phyloP scores from a whole-genome alignment of 371 early-diverging fungal genomes.

The Umbelopsis sp. region DNA sequence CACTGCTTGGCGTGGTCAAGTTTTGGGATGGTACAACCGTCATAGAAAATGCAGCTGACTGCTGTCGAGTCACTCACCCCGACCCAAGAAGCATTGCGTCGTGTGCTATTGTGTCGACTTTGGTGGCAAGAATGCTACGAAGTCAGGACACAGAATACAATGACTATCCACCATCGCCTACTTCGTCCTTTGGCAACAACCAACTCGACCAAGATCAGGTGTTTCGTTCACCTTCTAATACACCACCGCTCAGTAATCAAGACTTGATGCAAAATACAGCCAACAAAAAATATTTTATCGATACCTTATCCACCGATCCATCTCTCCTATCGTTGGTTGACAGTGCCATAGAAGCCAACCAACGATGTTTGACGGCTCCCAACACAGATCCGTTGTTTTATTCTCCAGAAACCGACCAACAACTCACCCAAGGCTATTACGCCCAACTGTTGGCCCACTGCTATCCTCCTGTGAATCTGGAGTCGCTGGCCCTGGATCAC shows the following conservation, averaged over 20 bases:
- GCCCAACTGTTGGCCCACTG: slow-evolving; percentile 46
- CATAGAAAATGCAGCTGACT: slow-evolving; percentile 59
- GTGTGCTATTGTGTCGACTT: slow-evolving; percentile 56
- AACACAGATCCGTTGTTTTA: slow-evolving; percentile 46
- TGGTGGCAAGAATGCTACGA: slow-evolving; percentile 59
- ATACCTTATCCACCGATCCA: slow-evolving; percentile 38
- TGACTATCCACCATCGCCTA: slow-evolving; percentile 26
- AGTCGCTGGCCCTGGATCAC: slow-evolving; percentile 48
- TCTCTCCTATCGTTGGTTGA: slow-evolving; percentile 43
- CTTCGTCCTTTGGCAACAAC: slow-evolving; percentile 10
- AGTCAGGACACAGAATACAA: slow-evolving; percentile 46
- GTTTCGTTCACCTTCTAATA: slow-evolving; percentile 11
- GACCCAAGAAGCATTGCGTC: slow-evolving; percentile 69
- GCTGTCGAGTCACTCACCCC: slow-evolving; percentile 68
- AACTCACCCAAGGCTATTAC: slow-evolving; percentile 35
- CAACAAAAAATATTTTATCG: slow-evolving; percentile 26
- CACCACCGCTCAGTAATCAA: slow-evolving; percentile 22
- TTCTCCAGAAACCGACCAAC: slow-evolving; percentile 45
- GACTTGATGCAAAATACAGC: not conserved
- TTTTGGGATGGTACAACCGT: slow-evolving; percentile 69
- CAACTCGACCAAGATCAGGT: not conserved
- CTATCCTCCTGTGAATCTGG: slow-evolving; percentile 27
- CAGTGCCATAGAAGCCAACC: slow-evolving; percentile 54
- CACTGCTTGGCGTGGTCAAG: slow-evolving; percentile 58
- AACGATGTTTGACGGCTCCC: slow-evolving; percentile 49